Base-by-base conservation (phyloP, 169 alveolate species). In the Nephromyces sp. region DNA sequence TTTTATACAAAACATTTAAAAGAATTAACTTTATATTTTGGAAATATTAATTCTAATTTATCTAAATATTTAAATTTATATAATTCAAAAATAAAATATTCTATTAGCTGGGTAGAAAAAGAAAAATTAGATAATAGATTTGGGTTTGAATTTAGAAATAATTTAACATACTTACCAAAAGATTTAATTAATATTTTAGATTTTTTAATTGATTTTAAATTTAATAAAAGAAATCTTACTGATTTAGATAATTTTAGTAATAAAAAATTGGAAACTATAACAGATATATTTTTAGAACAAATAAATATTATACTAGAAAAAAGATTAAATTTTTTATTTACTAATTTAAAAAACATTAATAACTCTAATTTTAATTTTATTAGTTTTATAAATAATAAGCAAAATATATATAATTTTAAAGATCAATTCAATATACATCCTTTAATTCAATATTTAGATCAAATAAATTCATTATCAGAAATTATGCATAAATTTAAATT, bases 391-490 rank as follows among this genome's bases (percentile, higher is more conserved):
- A 5, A 1, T 32, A 22, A 67, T 66, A 61, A 76, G 70, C 70
- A 79, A 27, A 0, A 6, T 22, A 52, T 61, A 62, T n/a, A 29
- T 70, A 77, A 74, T 28, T 33, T 34, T 6, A 68, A 74, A 66
- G 72, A 52, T 52, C 31, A 51, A 25, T 74, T 35, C 68, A 25
- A 57, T 29, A 22, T 51, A 15, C 64, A 35, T 33, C 75, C 75
- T 63, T 61, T 65, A 72, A 28, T 34, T 65, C 64, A 61, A 78
- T 78, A 71, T 78, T 6, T 32, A 22, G 75, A 51, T 15, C 67
- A 78, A 73, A 30, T 24, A 66, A 72, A 65, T 66, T 35, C 64
- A 33, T 77, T 63, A 8, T 77, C 80, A 35, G 72, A 77, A 77
- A 24, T 57, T 32, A 32, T 77, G 4, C 79, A 61, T 61, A 61